Evolutionary conservation across 176 grass and related monocot genomes (phyloP), one percentile per base, ranked within the genome.

Genomic region (Oryza officinalis): DNA sequence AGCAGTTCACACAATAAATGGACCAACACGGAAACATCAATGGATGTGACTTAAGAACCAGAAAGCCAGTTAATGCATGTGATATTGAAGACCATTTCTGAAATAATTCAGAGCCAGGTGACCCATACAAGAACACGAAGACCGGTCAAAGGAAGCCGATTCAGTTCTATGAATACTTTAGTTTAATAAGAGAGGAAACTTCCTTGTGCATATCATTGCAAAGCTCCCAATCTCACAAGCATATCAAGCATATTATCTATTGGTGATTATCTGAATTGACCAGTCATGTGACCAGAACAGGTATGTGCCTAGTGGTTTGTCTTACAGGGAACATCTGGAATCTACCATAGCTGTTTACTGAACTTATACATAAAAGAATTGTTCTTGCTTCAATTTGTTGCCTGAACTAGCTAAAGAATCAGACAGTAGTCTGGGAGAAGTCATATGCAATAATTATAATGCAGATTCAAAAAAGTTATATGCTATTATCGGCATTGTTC

Each of bases 391-490:
- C 64, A 86, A 0, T 6, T 49, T 61, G 25, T n/a, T 80, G 2
- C 49, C 25, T 86, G 41, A 81, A 73, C 37, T 83, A 78, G 1
- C 78, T 67, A 67, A 10, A 79, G 33, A 79, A 74, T 45, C 46
- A 60, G 15, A 71, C 50, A 71, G 13, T 43, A 41, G 31, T 59
- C 43, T 6, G 5, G 0, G n/a, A 22, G 8, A 64, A 38, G 18
- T 37, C 70, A 65, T 81, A 81, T 75, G 11, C 57, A 78, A 50
- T 22, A 40, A 70, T 22, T 33, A 10, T 59, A 38, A 23, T 64
- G 33, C n/a, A 50, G 0, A 69, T 14, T 63, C 4, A 66, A 64
- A 13, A 61, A n/a, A 60, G 10, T 10, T 13, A 30, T 4, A 43
- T 45, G 13, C 33, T 17, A 27, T 26, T 44, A 40, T 25, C 32